Conservation (phyloP, 1,284 basidiomycete genomes). For the Trichosporon sp. region DNA sequence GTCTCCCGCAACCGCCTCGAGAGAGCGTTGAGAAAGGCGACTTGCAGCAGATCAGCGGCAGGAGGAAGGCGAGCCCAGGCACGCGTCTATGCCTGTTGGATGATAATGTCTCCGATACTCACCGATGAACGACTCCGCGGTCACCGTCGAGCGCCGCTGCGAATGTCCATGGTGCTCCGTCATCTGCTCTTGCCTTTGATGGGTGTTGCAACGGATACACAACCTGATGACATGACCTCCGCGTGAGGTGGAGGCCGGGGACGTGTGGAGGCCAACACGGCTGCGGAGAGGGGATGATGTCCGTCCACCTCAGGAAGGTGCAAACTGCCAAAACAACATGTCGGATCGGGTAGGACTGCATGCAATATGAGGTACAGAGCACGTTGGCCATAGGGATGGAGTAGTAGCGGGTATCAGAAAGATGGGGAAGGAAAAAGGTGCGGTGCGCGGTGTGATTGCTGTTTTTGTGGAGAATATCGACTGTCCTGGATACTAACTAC, state of each 20-base stretch:
- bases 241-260: conserved; percentile 11
- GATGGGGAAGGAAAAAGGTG: neutral
- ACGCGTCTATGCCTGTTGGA: no score
- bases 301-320: neutral
- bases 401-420: conserved; percentile 11
- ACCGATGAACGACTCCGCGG: conserved; percentile 33
- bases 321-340: neutral
- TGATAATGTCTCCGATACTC: neutral
- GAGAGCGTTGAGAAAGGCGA: no score
- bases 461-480: neutral
- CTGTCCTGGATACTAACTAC: conserved; percentile 1
- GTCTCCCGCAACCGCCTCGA: no score
- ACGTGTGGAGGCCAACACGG: conserved; percentile 7
- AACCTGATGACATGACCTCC: conserved; percentile 10
- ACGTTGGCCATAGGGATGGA: conserved; percentile 18
- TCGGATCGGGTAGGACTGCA: conserved; percentile 9
- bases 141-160: conserved; percentile 25
- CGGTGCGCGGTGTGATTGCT: conserved; percentile 4
- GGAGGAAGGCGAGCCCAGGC: no score
- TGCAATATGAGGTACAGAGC: conserved; percentile 19
- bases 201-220: neutral
- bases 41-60: no score
- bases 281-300: neutral
- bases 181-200: conserved; percentile 7
- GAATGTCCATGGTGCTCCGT: conserved; percentile 13